phyloP scores from a whole-genome alignment of 257 asterid species.

The Rehmannia glutinosa region DNA sequence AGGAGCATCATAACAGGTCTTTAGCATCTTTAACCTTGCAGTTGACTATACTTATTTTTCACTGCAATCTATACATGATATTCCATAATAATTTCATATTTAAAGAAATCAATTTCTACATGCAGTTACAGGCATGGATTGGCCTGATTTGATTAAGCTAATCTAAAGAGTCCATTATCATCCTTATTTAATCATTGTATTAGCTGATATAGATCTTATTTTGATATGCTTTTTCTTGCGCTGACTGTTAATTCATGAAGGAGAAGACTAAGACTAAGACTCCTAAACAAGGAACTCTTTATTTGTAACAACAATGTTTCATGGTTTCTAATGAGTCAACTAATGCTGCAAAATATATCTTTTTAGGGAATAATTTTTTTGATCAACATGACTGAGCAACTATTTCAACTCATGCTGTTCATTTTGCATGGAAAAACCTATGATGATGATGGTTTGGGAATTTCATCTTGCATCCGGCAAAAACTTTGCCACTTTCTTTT shows the following conservation, averaged over 20 bases:
- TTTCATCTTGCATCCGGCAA: no score
- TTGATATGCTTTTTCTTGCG: neutral
- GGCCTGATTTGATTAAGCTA: neutral
- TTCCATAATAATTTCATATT: neutral
- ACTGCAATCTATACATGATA: neutral
- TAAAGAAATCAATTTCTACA: neutral
- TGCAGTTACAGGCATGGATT: constrained; percentile 1
- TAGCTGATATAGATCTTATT: neutral
- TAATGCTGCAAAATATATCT: neutral
- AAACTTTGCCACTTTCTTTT: no score
- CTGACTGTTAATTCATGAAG: neutral
- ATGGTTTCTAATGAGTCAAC: neutral
- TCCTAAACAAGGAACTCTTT: no score
- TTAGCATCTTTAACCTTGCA: constrained; percentile 10
- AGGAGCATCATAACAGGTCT: constrained; percentile 86
- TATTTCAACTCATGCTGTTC: no score
- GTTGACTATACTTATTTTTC: neutral
- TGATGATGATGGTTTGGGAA: no score
- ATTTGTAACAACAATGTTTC: neutral
- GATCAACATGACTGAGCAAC: no score
- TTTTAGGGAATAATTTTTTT: no score
- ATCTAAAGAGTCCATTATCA: neutral
- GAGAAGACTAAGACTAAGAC: constrained; percentile 1
- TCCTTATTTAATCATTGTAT: neutral
- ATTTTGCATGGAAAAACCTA: no score